These are phyloP conservation scores for Camellia sinensis DNA, from an alignment of 148 eudicot genomes.

Conservation along the genomic window DNA sequence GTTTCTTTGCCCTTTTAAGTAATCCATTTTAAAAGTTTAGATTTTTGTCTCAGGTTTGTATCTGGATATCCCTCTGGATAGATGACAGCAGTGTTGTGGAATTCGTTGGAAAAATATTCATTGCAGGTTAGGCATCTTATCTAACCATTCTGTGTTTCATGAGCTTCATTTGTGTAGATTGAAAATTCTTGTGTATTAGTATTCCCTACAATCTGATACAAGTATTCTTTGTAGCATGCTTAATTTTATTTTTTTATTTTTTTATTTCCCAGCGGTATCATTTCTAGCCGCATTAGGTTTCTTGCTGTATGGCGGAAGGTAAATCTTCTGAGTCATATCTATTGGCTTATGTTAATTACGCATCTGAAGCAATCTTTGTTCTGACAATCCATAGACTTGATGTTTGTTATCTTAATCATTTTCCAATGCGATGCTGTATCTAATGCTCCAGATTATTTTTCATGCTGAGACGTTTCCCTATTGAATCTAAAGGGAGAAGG, in stretches of 20 bases:
- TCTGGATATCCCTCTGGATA: slow-evolving; percentile 75
- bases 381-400: neutral
- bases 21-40: neutral
- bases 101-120: slow-evolving; percentile 66
- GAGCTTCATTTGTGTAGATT: slow-evolving; percentile 1
- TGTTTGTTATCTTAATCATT: neutral
- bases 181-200: neutral
- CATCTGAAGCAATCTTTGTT: slow-evolving; percentile 5
- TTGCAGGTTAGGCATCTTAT: slow-evolving; percentile 58
- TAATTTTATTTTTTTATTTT: slow-evolving; percentile 11
- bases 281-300: slow-evolving; percentile 62
- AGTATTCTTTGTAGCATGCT: slow-evolving; percentile 2
- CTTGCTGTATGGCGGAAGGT: slow-evolving; percentile 71
- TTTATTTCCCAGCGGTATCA: slow-evolving; percentile 46
- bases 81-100: slow-evolving; percentile 54
- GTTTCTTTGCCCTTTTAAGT: neutral
- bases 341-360: slow-evolving; percentile 3
- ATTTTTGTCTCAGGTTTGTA: slow-evolving; percentile 53
- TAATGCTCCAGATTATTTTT: slow-evolving; percentile 49
- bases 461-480: slow-evolving; percentile 72
- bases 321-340: slow-evolving; percentile 17
- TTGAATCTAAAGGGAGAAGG: slow-evolving; percentile 79
- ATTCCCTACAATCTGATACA: neutral
- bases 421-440: slow-evolving; percentile 5
- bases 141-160: neutral